Percentiles rank a stretch among this genome's conserved stretches.
Conservation (phyloP, 2,329 filamentous ascomycete species). For the Fusarium sp. region DNA sequence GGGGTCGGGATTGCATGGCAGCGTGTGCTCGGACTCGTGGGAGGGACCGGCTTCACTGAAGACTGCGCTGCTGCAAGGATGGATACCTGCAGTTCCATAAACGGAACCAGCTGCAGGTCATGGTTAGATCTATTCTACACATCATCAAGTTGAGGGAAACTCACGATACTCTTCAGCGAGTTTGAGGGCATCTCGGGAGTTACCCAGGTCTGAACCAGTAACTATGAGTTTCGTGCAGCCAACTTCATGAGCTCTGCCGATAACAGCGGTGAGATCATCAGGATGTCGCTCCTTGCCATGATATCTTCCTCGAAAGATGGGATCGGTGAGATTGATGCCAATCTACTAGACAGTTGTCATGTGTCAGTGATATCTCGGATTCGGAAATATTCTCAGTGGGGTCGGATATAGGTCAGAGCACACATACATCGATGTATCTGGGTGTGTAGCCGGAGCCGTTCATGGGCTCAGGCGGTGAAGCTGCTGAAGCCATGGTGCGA, state of each 20-base stretch:
- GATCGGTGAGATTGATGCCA: slow-evolving; percentile 95
- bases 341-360: slow-evolving; percentile 61
- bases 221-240: slow-evolving; percentile 93
- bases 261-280: slow-evolving; percentile 78
- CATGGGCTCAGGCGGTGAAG: slow-evolving; percentile 30
- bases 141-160: slow-evolving; percentile 44
- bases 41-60: slow-evolving; percentile 70
- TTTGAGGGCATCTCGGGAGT: slow-evolving; percentile 78
- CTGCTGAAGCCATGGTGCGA: slow-evolving; percentile 43
- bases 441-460: slow-evolving; percentile 49
- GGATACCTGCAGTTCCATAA: slow-evolving; percentile 92
- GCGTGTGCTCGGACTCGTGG: slow-evolving; percentile 59
- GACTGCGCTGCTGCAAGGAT: slow-evolving; percentile 86
- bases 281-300: slow-evolving; percentile 81
- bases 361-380: slow-evolving; percentile 30
- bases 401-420: not conserved
- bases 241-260: slow-evolving; percentile 79
- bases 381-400: slow-evolving; percentile 10
- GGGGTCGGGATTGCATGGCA: slow-evolving; percentile 65
- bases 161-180: slow-evolving; percentile 80
- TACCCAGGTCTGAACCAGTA: slow-evolving; percentile 87
- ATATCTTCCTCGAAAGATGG: slow-evolving; percentile 86
- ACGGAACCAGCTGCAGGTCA: slow-evolving; percentile 74
- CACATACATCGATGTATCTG: slow-evolving; percentile 72
- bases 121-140: slow-evolving; percentile 5